Evolutionary conservation across 139 green algal species (phyloP).

Genomic region (Coelastrella sp.): DNA sequence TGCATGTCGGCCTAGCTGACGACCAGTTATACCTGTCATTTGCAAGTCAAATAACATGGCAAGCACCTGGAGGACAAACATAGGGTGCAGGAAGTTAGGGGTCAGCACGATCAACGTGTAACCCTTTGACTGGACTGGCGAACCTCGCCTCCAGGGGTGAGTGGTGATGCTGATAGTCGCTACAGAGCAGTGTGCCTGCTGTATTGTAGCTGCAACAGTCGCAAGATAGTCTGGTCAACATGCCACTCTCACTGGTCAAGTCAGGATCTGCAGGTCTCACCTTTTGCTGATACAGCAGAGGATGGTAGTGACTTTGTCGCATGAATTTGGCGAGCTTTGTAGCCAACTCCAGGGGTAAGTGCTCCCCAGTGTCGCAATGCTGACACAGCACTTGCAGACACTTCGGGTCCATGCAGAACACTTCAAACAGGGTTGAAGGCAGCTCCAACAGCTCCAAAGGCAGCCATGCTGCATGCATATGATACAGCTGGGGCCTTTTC

Average conservation of each 20-base stretch:
- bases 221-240: too few species aligned
- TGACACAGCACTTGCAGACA: constrained; percentile 31
- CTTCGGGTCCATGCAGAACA: background rate
- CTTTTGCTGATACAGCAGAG: background rate
- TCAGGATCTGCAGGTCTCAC: background rate
- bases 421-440: constrained; percentile 33
- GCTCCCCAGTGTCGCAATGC: background rate
- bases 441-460: constrained; percentile 32
- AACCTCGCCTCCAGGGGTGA: background rate
- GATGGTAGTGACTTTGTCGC: background rate
- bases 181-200: too few species aligned
- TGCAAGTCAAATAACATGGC: constrained; percentile 33
- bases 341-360: background rate
- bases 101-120: background rate
- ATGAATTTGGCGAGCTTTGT: constrained; percentile 15
- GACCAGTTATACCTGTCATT: background rate
- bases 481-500: background rate
- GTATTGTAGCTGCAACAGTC: background rate
- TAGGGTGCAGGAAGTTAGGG: background rate
- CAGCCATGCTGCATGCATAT: constrained; percentile 40
- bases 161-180: background rate
- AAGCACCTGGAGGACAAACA: constrained; percentile 16
- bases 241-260: too few species aligned
- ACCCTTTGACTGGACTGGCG: background rate
- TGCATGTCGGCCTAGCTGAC: background rate